Evolutionary conservation across 768 basidiomycete species (phyloP).

Genomic region (Grammothele lineata): DNA sequence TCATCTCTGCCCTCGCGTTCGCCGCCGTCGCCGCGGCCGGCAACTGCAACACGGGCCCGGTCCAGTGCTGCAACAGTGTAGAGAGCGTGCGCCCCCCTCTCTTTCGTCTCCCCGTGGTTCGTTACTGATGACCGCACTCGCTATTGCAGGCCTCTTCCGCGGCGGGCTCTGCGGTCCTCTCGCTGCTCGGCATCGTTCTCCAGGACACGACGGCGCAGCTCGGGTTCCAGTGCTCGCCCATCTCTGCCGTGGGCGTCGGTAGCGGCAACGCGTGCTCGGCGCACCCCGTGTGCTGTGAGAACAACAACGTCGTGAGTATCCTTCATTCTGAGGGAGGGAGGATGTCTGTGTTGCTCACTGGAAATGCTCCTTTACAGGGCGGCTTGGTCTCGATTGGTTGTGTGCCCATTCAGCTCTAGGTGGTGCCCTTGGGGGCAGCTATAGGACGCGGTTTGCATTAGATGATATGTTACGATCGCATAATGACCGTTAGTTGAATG

Average conservation of each 20-base stretch:
- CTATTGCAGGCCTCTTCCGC: neutral
- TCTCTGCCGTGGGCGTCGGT: constrained; percentile 5
- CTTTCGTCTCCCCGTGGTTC: neutral
- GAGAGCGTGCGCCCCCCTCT: neutral
- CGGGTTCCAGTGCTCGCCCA: constrained; percentile 17
- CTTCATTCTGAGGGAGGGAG: too few species aligned
- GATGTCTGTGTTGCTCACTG: neutral
- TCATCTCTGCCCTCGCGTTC: constrained; percentile 2
- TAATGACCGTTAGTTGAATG: too few species aligned
- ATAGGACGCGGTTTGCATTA: neutral
- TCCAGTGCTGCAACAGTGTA: constrained; percentile 9
- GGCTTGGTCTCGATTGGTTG: constrained; percentile 17
- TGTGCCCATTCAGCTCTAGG: constrained; percentile 2
- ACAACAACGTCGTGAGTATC: constrained; percentile 21
- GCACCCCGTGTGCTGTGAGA: constrained; percentile 24
- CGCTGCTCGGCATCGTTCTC: constrained; percentile 8
- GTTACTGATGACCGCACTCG: neutral
- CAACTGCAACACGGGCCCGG: constrained; percentile 7
- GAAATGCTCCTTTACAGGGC: constrained; percentile 2
- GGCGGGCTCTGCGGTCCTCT: neutral
- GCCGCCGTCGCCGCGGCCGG: constrained; percentile 1
- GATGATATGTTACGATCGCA: neutral
- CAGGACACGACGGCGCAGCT: constrained; percentile 13
- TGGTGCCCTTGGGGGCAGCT: too few species aligned
- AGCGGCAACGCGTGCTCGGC: constrained; percentile 5